phyloP scores from a whole-genome alignment of 345 rosid species.

The Crucihimalaya himalaica region DNA sequence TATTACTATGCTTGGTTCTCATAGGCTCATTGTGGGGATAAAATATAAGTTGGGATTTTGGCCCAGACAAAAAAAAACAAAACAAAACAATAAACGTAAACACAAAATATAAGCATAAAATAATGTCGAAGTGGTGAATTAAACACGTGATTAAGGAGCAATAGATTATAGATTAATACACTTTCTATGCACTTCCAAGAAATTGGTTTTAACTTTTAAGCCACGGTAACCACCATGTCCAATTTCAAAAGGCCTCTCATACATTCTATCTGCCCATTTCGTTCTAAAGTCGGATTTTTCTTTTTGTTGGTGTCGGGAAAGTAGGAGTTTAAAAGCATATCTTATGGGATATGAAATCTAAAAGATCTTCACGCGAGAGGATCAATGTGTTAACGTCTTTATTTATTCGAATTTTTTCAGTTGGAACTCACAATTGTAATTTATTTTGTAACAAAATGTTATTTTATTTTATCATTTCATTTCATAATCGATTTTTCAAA shows the following conservation, averaged over 20 bases:
- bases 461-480: background rate
- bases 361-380: background rate
- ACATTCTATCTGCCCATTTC: background rate
- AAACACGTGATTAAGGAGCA: background rate
- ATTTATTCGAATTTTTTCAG: too few relatives aligned
- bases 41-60: background rate
- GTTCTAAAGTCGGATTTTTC: background rate
- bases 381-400: background rate
- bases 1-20: background rate
- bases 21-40: background rate
- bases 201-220: background rate
- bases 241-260: background rate
- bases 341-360: background rate
- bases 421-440: too few relatives aligned
- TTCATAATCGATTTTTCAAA: background rate
- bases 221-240: background rate
- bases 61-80: background rate
- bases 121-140: background rate
- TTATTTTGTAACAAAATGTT: too few relatives aligned
- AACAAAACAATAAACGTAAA: background rate
- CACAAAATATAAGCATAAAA: background rate
- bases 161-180: background rate
- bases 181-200: background rate
- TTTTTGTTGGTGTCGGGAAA: background rate
- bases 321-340: background rate